Evolutionary conservation across 495 filamentous ascomycete species (phyloP), one percentile per base, ranked within the genome.

Genomic region (Podospora appendiculata): DNA sequence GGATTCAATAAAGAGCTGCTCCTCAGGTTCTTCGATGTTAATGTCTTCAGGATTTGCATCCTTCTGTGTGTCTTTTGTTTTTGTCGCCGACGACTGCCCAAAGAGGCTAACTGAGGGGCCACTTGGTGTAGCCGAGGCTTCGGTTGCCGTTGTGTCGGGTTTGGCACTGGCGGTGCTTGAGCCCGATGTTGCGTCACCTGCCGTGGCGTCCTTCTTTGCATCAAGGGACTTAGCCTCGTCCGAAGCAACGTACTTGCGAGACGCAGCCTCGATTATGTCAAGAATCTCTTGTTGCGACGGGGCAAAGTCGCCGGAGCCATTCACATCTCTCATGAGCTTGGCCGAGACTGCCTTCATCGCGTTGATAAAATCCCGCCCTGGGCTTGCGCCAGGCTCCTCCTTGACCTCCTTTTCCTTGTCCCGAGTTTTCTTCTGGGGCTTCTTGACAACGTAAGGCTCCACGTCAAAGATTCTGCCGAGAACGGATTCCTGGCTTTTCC

Each of bases 391-490:
- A 13, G 42, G 13, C 13, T 64, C 63, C 33, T 68, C 59, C n/a
- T 64, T 55, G 17, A 39, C 44, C 1, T 56, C 49, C 42, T 66
- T 66, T 42, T 69, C 63, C 51, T 60, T 59, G 18, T 71, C 52
- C 35, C 59, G 55, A 17, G 51, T 32, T 52, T 64, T 43, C 52
- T 59, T 50, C 16, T 47, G 53, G 0, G 53, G 40, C 42, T 59
- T 65, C 47, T 66, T 68, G 9, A 54, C 54, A 1, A 61, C 59
- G 32, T 32, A 62, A 13, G 55, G 54, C 40, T 79, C 73, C 3
- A 81, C 53, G 32, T 73, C 76, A 42, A 85, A 78, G 5, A 85
- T 77, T 32, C 64, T 68, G 13, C 71, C 76, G 33, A 85, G 58
- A 0, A 81, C 75, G 0, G 69, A 60, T 47, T 85, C 81, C 52